A percentile compares a stretch with the other conserved stretches of the same genome.
Evolutionary conservation across 805 yeast species (phyloP).

Genomic region (Schwanniomyces occidentalis): DNA sequence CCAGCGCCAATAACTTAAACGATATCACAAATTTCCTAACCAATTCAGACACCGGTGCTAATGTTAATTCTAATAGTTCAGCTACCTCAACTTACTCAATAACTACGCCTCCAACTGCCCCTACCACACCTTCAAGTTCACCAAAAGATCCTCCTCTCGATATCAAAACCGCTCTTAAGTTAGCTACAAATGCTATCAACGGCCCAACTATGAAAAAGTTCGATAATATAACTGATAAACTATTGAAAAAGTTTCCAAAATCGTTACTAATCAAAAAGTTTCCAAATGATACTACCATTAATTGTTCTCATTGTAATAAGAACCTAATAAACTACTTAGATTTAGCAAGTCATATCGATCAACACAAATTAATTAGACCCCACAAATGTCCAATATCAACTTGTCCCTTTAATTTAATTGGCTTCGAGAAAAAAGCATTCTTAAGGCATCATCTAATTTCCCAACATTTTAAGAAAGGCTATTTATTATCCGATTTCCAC

Average conservation of each 20-base stretch:
- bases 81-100: not conserved
- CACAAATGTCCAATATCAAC: constrained; percentile 27
- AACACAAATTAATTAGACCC: constrained; percentile 12
- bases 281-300: not conserved
- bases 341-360: constrained; percentile 22
- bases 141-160: constrained; percentile 3
- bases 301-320: constrained; percentile 9
- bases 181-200: constrained; percentile 5
- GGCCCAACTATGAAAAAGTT: constrained; percentile 2
- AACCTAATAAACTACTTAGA: constrained; percentile 7
- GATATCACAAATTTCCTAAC: too few relatives aligned
- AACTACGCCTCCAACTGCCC: not conserved
- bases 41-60: too few relatives aligned
- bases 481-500: constrained; percentile 7
- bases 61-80: too few relatives aligned
- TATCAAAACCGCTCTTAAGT: constrained; percentile 3
- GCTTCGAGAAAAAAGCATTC: constrained; percentile 28
- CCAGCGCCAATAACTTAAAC: too few relatives aligned
- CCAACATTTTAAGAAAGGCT: constrained; percentile 24
- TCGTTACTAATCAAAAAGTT: constrained; percentile 2
- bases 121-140: not conserved
- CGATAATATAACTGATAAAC: constrained; percentile 4
- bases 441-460: constrained; percentile 29
- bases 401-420: constrained; percentile 32
- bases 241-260: constrained; percentile 4